phyloP scores from a whole-genome alignment of 768 basidiomycete species.

The Boletus vermiculosoides region DNA sequence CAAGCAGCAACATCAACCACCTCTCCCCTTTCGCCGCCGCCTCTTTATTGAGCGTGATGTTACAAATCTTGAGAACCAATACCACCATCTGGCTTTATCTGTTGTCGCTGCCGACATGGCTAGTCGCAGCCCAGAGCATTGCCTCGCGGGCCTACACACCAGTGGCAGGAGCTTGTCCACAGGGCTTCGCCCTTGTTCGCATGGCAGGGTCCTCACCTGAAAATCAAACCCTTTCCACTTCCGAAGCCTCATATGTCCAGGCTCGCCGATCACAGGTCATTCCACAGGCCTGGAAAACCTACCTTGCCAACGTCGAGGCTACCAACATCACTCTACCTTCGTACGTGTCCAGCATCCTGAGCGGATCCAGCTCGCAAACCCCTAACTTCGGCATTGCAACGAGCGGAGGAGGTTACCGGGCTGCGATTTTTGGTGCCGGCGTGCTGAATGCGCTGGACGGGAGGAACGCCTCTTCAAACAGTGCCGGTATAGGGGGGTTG shows the following conservation, averaged over 20 bases:
- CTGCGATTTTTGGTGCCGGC: constrained; percentile 54
- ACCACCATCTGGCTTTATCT: constrained; percentile 13
- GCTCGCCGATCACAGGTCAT: constrained; percentile 35
- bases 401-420: constrained; percentile 58
- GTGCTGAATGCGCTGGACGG: constrained; percentile 50
- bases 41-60: not conserved
- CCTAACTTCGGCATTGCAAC: constrained; percentile 49
- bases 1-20: not conserved
- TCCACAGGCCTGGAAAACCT: constrained; percentile 40
- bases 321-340: constrained; percentile 30
- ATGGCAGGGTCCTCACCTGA: constrained; percentile 21
- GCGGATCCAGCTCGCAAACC: constrained; percentile 15
- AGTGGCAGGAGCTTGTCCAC: constrained; percentile 16
- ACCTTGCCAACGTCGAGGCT: constrained; percentile 38
- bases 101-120: not conserved
- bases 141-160: constrained; percentile 30
- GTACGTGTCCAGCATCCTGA: constrained; percentile 36
- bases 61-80: not conserved
- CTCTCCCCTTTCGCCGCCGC: not conserved
- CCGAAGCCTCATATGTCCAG: constrained; percentile 39
- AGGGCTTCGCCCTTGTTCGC: constrained; percentile 30
- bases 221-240: constrained; percentile 36
- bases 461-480: constrained; percentile 42
- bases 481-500: constrained; percentile 47
- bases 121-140: constrained; percentile 21